Evolutionary conservation across 2,329 filamentous ascomycete genomes (phyloP).

Genomic region (Spiromastix sp.): DNA sequence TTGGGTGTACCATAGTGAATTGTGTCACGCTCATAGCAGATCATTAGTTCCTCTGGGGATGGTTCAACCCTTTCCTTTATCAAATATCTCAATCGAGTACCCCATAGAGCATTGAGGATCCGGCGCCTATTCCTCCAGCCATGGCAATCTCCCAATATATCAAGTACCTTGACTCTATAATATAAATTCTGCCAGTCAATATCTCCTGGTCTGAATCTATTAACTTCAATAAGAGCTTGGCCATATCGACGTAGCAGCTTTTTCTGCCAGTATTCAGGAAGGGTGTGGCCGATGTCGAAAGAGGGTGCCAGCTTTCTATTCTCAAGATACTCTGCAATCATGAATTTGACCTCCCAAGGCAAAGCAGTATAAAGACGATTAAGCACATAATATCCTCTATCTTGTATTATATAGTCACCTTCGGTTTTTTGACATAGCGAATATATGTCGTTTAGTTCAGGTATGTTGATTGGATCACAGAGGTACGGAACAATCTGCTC

Average conservation of each 20-base stretch:
- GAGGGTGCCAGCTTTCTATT: not conserved
- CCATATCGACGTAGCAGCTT: not conserved
- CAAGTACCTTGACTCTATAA: not conserved
- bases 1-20: too few relatives aligned
- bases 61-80: constrained; percentile 8
- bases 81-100: constrained; percentile 1
- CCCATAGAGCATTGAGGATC: constrained; percentile 1
- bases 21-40: too few relatives aligned
- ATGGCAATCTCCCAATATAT: not conserved
- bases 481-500: not conserved
- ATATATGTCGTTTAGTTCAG: not conserved
- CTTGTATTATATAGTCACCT: too few relatives aligned
- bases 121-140: constrained; percentile 2
- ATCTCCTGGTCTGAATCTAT: not conserved
- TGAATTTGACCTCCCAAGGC: constrained; percentile 1
- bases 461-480: not conserved
- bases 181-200: constrained; percentile 4
- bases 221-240: not conserved
- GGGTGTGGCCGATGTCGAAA: not conserved
- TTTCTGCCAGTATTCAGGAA: constrained; percentile 2
- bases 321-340: constrained; percentile 2
- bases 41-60: constrained; percentile 8
- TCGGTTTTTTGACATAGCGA: too few relatives aligned
- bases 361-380: constrained; percentile 2
- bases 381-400: not conserved